These are phyloP conservation scores for Beta macrorhiza DNA, from an alignment of 179 eudicot species.

Conservation along the genomic window DNA sequence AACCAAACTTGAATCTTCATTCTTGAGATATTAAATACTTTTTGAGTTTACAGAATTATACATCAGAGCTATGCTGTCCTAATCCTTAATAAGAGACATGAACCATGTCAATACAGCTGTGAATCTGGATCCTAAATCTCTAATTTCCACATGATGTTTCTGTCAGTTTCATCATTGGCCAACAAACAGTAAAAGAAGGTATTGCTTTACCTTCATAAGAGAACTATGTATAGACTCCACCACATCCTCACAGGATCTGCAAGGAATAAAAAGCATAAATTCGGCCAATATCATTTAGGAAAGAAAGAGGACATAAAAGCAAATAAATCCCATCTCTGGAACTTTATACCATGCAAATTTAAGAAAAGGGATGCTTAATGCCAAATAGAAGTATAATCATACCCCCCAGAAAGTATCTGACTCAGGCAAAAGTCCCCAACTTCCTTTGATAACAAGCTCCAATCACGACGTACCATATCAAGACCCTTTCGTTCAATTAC, in stretches of 20 bases:
- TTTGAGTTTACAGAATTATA: no score
- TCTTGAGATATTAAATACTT: background rate
- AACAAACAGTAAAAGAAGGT: background rate
- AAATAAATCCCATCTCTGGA: background rate
- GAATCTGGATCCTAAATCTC: background rate
- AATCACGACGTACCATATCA: conserved; percentile 99
- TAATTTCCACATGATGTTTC: background rate
- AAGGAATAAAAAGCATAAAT: conserved; percentile 20
- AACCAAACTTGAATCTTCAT: background rate
- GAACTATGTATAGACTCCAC: conserved; percentile 83
- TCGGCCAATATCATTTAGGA: background rate
- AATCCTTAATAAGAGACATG: background rate
- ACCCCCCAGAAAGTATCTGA: conserved; percentile 96
- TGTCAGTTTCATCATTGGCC: background rate
- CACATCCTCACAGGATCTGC: conserved; percentile 95
- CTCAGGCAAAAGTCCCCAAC: conserved; percentile 85
- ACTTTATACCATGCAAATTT: background rate
- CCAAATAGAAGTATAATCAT: conserved; percentile 17
- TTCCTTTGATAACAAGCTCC: conserved; percentile 94
- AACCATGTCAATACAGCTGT: background rate
- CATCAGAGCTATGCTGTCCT: background rate
- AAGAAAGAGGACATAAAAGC: background rate
- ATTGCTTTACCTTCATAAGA: conserved; percentile 63
- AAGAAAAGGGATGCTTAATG: conserved; percentile 3
- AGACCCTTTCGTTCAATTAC: conserved; percentile 94